Base-by-base conservation (phyloP, 148 eudicot species). In the Drosera capensis region DNA sequence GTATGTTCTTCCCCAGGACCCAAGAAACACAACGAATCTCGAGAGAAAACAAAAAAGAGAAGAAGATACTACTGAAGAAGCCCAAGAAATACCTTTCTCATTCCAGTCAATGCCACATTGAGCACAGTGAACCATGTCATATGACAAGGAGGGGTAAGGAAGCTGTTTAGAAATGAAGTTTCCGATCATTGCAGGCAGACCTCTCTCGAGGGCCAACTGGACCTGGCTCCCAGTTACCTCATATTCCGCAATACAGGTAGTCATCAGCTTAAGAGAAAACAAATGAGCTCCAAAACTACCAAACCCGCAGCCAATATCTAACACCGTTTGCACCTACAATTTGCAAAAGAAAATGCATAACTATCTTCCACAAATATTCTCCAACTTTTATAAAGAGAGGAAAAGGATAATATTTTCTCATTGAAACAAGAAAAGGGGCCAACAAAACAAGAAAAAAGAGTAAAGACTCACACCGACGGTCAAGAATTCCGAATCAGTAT, bases 201-300 rank as follows among this genome's bases (percentile, higher is more conserved):
- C 97, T 73, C 97, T 84, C 66, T 88, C 97, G 25, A 84, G 86
- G 46, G 92, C 84, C 50, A 88, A 64, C 46, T 90, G 93, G 56
- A 90, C 97, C 72, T 84, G 97, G 71, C 97, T 90, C 22, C 97
- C 95, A 2, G 97, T 80, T 26, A 79, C 63, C 73, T 90, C 97
- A 54, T 80, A 90, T 51, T 80, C 71, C 25, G 97, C 93, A 20
- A 84, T 53, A 64, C 97, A 90, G 81, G 78, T 80, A 37, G 93
- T 80, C 58, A 84, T 52, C 46, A 84, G 31, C 51, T 78, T 64
- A 45, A 66, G 59, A 24, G 86, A 75, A 49, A 75, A 72, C 35
- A 90, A 78, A 67, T 80, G 95, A 18, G 95, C 95, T 31, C 97
- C 97, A 68, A 90, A 80, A 65, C 92, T 90, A 65, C 97, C 97